These are phyloP conservation scores for Lepiota venenata DNA, from an alignment of 768 basidiomycete genomes.

Conservation along the genomic window DNA sequence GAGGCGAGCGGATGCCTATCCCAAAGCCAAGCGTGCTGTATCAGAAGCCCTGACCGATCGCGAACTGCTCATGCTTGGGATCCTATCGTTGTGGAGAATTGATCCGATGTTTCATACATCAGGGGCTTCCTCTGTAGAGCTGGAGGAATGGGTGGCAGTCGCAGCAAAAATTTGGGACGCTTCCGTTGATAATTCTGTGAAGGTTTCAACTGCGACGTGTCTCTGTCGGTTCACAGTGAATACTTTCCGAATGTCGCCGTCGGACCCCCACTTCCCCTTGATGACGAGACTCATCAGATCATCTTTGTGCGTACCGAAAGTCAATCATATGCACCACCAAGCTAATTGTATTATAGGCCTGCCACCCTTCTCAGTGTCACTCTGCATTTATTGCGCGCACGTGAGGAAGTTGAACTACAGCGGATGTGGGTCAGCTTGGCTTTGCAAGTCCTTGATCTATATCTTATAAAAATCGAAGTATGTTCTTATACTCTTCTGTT, in stretches of 20 bases:
- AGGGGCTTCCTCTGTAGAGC: slow-evolving; percentile 35
- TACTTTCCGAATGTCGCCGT: slow-evolving; percentile 38
- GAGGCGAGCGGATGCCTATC: slow-evolving; percentile 51
- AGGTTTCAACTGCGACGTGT: slow-evolving; percentile 54
- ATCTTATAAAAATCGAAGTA: slow-evolving; percentile 47
- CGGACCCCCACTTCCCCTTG: slow-evolving; percentile 32
- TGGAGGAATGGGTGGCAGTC: slow-evolving; percentile 44
- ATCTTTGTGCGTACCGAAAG: slow-evolving; percentile 36
- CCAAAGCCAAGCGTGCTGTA: slow-evolving; percentile 55
- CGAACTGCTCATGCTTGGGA: slow-evolving; percentile 65
- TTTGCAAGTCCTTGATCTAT: slow-evolving; percentile 57
- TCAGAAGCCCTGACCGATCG: slow-evolving; percentile 60
- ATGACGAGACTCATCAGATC: slow-evolving; percentile 43
- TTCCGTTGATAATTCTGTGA: slow-evolving; percentile 60
- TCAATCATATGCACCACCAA: not conserved
- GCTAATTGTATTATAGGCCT: slow-evolving; percentile 30
- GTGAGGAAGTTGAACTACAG: slow-evolving; percentile 59
- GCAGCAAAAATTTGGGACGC: slow-evolving; percentile 58
- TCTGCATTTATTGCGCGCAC: slow-evolving; percentile 54
- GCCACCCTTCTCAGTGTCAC: slow-evolving; percentile 45
- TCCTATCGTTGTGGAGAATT: slow-evolving; percentile 68
- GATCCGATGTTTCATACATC: slow-evolving; percentile 52
- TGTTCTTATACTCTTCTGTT: slow-evolving; percentile 12
- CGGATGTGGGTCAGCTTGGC: slow-evolving; percentile 67
- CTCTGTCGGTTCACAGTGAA: slow-evolving; percentile 42